Base-by-base conservation (phyloP, 805 yeast genomes). In the Candida nonsorbophila region DNA sequence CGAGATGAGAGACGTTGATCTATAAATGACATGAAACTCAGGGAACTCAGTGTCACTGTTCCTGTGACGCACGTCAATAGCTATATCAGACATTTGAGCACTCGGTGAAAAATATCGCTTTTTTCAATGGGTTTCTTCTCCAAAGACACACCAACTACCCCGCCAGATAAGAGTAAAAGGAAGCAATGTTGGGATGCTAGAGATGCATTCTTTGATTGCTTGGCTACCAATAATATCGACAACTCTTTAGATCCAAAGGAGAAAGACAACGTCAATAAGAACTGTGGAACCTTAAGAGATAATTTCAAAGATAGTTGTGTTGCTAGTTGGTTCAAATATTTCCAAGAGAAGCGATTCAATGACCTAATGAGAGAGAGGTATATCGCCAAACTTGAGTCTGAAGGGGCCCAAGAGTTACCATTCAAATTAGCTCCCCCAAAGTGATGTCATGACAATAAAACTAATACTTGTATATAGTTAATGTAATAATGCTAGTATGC, bases 111-210 rank as follows among this genome's bases (percentile, higher is more conserved):
- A n/a, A n/a, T n/a, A n/a, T n/a, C n/a, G n/a, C n/a, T n/a, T n/a
- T n/a, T n/a, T n/a, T n/a, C 16, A 14, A 76, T 76, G 83, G 79
- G 79, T 15, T 49, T 76, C 16, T 76, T 75, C 42, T 46, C 65
- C 17, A 55, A 49, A 26, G 57, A 53, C 16, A 49, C 51, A 3
- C 51, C 51, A 24, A 59, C 58, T 20, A 51, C 51, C 29, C 69
- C 77, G 4, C 82, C 82, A 20, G 74, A 75, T 49, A 76, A 88
- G 45, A 58, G 74, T 16, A 74, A 78, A 41, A 73, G 97, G 41
- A 70, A 75, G 48, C 62, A 67, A 36, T 90, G 98, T 62, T 92
- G 97, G 97, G 90, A 79, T 28, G 67, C 90, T 6, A 72, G 98
- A 36, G 98, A 90, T 47, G 44, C 45, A 22, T 87, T 72, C 50